These are phyloP conservation scores for Fusarium sororula DNA, from an alignment of 2,329 filamentous ascomycete species.

Conservation along the genomic window DNA sequence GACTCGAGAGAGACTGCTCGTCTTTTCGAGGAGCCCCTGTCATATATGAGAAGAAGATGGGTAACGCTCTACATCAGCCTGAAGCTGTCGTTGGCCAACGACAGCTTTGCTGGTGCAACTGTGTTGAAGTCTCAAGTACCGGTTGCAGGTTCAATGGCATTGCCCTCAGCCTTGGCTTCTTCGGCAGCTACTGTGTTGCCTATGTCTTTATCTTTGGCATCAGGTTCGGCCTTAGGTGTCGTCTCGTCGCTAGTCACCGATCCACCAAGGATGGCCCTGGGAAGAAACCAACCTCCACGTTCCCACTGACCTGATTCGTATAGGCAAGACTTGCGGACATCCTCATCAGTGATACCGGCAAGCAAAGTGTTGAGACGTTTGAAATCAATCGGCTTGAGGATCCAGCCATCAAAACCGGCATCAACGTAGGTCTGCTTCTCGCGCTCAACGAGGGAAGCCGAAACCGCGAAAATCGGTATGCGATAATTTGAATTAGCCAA, in stretches of 20 bases:
- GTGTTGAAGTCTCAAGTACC: neutral
- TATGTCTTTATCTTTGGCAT: slow-evolving; percentile 24
- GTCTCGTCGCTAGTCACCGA: slow-evolving; percentile 34
- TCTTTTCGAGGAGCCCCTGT: neutral
- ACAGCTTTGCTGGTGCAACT: neutral
- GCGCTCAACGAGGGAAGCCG: slow-evolving; percentile 79
- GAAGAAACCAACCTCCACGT: slow-evolving; percentile 81
- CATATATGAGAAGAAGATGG: neutral
- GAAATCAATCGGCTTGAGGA: slow-evolving; percentile 88
- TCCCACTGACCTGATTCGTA: slow-evolving; percentile 83
- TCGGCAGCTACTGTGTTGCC: slow-evolving; percentile 2
- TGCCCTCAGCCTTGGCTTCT: neutral
- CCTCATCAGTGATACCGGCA: slow-evolving; percentile 70
- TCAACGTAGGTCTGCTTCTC: slow-evolving; percentile 75
- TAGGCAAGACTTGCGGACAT: slow-evolving; percentile 67
- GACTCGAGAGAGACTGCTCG: neutral
- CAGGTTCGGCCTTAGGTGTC: slow-evolving; percentile 42
- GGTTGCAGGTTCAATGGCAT: neutral
- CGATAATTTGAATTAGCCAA: slow-evolving; percentile 69
- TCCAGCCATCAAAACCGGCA: slow-evolving; percentile 89
- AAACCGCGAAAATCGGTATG: slow-evolving; percentile 86
- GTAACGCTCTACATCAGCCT: neutral
- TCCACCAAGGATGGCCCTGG: slow-evolving; percentile 16
- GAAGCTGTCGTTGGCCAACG: neutral
- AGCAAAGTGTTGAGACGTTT: slow-evolving; percentile 75